phyloP scores from a whole-genome alignment of 345 rosid genomes.

The Litchi chinensis region DNA sequence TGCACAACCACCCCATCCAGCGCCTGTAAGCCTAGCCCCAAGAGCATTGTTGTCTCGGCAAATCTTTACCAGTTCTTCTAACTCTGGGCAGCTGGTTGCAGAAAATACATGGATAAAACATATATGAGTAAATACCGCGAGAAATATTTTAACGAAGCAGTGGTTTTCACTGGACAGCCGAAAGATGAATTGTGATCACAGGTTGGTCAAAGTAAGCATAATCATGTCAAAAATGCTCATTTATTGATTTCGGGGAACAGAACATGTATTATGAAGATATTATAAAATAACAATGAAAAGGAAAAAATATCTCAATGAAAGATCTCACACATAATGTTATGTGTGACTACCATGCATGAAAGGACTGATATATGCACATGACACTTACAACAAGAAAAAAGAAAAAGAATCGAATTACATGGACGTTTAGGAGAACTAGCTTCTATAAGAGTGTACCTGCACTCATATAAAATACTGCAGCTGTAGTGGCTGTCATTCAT shows the following conservation, averaged over 20 bases:
- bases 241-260: neutral
- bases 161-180: neutral
- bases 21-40: constrained; percentile 97
- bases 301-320: neutral
- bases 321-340: neutral
- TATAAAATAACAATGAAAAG: neutral
- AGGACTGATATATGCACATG: neutral
- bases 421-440: neutral
- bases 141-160: neutral
- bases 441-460: constrained; percentile 62
- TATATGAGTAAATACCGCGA: neutral
- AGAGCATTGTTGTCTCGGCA: constrained; percentile 75
- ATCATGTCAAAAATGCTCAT: neutral
- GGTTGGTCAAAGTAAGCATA: neutral
- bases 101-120: neutral
- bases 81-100: constrained; percentile 76
- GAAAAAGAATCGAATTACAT: neutral
- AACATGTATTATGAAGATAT: neutral
- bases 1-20: constrained; percentile 99
- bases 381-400: neutral
- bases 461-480: constrained; percentile 86
- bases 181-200: neutral
- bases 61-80: constrained; percentile 83
- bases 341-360: neutral
- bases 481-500: constrained; percentile 96